Conservation (phyloP, 2,329 filamentous ascomycete genomes). For the Cladophialophora chaetospira region DNA sequence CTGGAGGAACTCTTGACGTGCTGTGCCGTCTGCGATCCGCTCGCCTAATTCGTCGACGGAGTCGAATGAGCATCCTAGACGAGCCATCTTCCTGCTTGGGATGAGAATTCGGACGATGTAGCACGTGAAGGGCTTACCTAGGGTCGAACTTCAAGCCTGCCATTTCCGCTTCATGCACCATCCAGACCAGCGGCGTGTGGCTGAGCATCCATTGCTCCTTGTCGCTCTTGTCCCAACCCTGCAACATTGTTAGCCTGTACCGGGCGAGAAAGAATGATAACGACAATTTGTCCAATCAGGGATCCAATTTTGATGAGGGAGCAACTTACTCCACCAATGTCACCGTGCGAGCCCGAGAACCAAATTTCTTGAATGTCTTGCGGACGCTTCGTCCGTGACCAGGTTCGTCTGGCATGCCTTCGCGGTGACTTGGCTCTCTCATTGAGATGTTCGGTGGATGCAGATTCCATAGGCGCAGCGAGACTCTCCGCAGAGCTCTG, state of each 20-base stretch:
- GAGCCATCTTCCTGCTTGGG: conserved; percentile 23
- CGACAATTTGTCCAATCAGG: too few relatives aligned
- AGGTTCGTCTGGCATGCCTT: conserved; percentile 29
- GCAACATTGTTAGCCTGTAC: too few relatives aligned
- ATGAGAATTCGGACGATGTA: conserved; percentile 23
- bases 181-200: conserved; percentile 70
- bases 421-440: conserved; percentile 5
- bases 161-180: conserved; percentile 64
- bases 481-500: conserved; percentile 22
- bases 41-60: conserved; percentile 24
- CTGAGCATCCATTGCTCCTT: conserved; percentile 63
- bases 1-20: conserved; percentile 51
- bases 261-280: too few relatives aligned
- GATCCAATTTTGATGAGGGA: too few relatives aligned
- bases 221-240: too few relatives aligned
- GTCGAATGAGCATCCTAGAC: conserved; percentile 60
- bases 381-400: conserved; percentile 41
- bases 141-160: conserved; percentile 72
- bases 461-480: conserved; percentile 13
- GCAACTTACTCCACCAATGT: conserved; percentile 80
- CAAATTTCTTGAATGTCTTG: conserved; percentile 76
- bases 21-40: conserved; percentile 11
- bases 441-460: conserved; percentile 14
- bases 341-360: conserved; percentile 76
- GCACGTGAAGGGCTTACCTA: conserved; percentile 52